A percentile compares a stretch with the other conserved stretches of the same genome.
These are phyloP conservation scores for Chenopodium quinoa DNA, from an alignment of 148 eudicot genomes.

Conservation along the genomic window DNA sequence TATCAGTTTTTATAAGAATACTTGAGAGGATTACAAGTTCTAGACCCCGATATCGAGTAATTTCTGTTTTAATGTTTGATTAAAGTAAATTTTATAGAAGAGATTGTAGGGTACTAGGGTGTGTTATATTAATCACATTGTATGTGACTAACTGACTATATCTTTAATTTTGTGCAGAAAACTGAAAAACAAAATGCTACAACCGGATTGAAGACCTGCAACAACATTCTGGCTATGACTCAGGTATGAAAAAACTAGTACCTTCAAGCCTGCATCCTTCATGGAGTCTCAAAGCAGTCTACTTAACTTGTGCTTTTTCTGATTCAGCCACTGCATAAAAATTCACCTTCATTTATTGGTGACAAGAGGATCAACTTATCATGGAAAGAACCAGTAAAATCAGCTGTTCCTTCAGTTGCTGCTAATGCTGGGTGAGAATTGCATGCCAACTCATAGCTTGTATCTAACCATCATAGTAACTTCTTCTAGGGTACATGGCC, in stretches of 20 bases:
- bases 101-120: too few relatives aligned
- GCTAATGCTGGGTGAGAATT: slow-evolving; percentile 48
- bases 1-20: too few relatives aligned
- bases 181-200: slow-evolving; percentile 71
- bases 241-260: slow-evolving; percentile 43
- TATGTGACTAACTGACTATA: neutral
- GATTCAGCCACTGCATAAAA: slow-evolving; percentile 68
- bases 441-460: neutral
- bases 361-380: slow-evolving; percentile 81
- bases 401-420: slow-evolving; percentile 38
- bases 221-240: slow-evolving; percentile 88
- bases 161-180: slow-evolving; percentile 49
- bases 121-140: neutral
- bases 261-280: neutral
- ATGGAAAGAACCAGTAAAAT: slow-evolving; percentile 73
- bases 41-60: neutral
- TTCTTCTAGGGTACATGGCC: neutral
- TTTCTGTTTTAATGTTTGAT: neutral
- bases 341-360: slow-evolving; percentile 75
- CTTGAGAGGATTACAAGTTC: neutral
- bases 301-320: slow-evolving; percentile 14
- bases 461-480: neutral
- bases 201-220: slow-evolving; percentile 81
- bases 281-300: slow-evolving; percentile 10
- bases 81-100: neutral